A percentile compares a stretch with the other conserved stretches of the same genome.
Evolutionary conservation across 441 rosid species (phyloP).

Genomic region (Eutrema salsugineum): DNA sequence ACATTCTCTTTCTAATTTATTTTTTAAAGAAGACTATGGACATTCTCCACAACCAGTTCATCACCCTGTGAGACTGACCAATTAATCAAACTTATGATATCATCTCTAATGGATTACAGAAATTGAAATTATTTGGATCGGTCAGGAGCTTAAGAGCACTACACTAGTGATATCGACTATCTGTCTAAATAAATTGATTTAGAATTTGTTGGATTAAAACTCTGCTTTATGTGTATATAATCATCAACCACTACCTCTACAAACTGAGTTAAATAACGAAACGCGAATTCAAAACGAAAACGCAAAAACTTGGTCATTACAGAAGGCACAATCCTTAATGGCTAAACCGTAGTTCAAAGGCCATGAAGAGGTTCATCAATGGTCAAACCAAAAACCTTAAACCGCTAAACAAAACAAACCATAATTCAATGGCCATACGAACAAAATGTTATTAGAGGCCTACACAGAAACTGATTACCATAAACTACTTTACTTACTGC

Average conservation of each 20-base stretch:
- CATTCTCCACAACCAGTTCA: conserved; percentile 20
- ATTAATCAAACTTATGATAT: background rate
- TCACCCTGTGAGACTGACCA: conserved; percentile 10
- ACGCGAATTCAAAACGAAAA: background rate
- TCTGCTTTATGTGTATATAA: background rate
- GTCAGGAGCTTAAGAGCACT: background rate
- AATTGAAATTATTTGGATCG: background rate
- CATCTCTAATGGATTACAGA: background rate
- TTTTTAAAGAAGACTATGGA: conserved; percentile 8
- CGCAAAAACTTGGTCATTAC: background rate
- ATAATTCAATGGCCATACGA: conserved; percentile 8
- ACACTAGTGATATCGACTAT: background rate
- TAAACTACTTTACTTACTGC: background rate
- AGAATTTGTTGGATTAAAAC: background rate
- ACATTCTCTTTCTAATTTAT: background rate
- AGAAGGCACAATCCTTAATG: background rate
- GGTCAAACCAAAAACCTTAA: conserved; percentile 4
- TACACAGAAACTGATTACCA: background rate
- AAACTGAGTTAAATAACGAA: background rate
- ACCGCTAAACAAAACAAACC: background rate
- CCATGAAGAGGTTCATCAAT: conserved; percentile 14
- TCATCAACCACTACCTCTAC: background rate
- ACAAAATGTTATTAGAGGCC: background rate
- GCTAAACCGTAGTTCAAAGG: background rate
- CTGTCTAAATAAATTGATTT: background rate